Evolutionary conservation across 2,329 filamentous ascomycete species (phyloP).

Genomic region (Zasmidium angulare): DNA sequence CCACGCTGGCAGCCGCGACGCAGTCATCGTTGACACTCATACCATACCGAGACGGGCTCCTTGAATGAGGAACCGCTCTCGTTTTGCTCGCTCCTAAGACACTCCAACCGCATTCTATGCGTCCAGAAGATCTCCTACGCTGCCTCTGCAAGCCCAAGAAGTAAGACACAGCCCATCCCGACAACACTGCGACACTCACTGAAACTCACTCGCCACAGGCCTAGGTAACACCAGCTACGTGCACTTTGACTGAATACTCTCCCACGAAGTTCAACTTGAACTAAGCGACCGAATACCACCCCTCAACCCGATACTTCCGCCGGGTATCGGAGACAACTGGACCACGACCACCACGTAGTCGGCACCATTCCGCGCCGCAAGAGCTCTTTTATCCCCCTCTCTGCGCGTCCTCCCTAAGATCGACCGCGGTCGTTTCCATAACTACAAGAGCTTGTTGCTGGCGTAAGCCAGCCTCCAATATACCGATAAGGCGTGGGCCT

Average conservation of each 20-base stretch:
- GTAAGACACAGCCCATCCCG: conserved; percentile 54
- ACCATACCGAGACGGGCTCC: conserved; percentile 9
- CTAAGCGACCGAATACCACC: conserved; percentile 57
- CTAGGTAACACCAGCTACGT: conserved; percentile 64
- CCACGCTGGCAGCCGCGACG: conserved; percentile 10
- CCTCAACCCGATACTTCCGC: conserved; percentile 79
- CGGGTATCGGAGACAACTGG: conserved; percentile 80
- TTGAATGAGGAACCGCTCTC: conserved; percentile 14
- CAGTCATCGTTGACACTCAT: background rate
- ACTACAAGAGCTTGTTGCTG: conserved; percentile 65
- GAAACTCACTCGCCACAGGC: conserved; percentile 45
- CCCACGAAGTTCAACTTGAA: conserved; percentile 51
- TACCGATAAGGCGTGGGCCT: conserved; percentile 72
- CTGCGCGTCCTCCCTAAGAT: conserved; percentile 90
- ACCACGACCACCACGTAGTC: conserved; percentile 58
- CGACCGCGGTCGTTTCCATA: conserved; percentile 61
- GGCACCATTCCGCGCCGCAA: conserved; percentile 86
- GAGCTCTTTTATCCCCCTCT: conserved; percentile 78
- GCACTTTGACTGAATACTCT: conserved; percentile 29
- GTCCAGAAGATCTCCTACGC: conserved; percentile 83
- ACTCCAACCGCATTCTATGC: conserved; percentile 64
- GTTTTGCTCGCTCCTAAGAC: background rate
- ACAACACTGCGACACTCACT: conserved; percentile 7
- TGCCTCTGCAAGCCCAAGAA: conserved; percentile 94
- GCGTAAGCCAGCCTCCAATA: conserved; percentile 76